Conservation (phyloP, 371 early-diverging fungal species). For the Encephalitozoon romaleae region DNA sequence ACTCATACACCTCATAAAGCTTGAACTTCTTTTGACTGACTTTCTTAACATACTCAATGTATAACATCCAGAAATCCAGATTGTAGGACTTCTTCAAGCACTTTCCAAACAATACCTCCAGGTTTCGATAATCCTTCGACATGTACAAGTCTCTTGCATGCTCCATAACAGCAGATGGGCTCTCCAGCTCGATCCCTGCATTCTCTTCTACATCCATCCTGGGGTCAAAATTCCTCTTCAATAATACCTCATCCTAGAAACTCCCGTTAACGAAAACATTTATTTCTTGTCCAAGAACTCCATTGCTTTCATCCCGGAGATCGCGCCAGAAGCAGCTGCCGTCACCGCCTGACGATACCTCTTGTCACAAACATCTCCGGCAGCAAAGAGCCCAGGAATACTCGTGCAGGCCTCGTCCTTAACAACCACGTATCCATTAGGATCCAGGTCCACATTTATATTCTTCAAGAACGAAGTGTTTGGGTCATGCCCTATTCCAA, state of each 20-base stretch:
- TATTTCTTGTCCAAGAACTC: constrained; percentile 19
- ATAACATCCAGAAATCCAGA: constrained; percentile 36
- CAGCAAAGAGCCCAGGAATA: constrained; percentile 82
- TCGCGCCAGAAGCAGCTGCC: constrained; percentile 63
- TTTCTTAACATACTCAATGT: constrained; percentile 38
- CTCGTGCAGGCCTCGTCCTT: constrained; percentile 68
- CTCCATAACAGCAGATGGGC: neutral
- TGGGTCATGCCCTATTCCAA: constrained; percentile 92
- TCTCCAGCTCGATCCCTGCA: neutral
- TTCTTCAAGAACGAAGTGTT: constrained; percentile 64
- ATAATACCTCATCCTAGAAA: neutral
- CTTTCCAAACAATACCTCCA: constrained; percentile 47
- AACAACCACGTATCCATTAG: constrained; percentile 76
- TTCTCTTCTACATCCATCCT: neutral
- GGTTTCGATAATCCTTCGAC: constrained; percentile 32
- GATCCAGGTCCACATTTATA: constrained; percentile 66
- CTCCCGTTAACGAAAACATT: neutral
- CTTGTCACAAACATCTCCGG: constrained; percentile 93
- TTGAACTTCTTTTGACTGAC: constrained; percentile 27
- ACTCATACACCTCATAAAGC: constrained; percentile 37
- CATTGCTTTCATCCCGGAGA: constrained; percentile 34
- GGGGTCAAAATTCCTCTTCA: neutral
- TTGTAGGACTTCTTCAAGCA: constrained; percentile 38
- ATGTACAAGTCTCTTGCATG: constrained; percentile 1
- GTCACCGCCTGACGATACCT: constrained; percentile 76